Evolutionary conservation across 495 filamentous ascomycete genomes (phyloP), one percentile per base, ranked within the genome.

Genomic region (Tetracladium marchalianum): DNA sequence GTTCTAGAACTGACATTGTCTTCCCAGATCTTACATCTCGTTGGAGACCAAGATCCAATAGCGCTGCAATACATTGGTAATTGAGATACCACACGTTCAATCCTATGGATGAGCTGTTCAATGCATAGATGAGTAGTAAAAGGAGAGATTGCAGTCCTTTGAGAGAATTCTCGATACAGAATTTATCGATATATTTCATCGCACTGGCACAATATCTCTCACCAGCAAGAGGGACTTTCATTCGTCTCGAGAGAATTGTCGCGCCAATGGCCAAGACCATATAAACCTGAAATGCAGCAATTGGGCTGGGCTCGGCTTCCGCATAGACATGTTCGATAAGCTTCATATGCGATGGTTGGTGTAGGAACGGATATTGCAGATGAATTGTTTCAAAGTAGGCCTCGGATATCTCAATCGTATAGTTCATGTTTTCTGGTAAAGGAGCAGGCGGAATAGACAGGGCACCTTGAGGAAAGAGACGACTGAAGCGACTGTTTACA

Each of bases 11-110:
- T 0, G 67, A 66, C 2, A 71, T 66, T 2, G 47, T 54, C 54
- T 52, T 11, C 56, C 47, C 11, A 52, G 62, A 53, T 9, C 63
- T 63, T 1, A 71, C 51, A 51, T 69, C 63, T 3, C 70, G 62
- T 42, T 71, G 70, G 0, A 71, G 56, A 0, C 70, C 70, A 15
- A 73, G 47, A 31, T 73, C 70, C 18, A 73, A 64, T 0, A 70
- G 52, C 8, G 60, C 52, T n/a, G 66, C 68, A 11, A 73, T 46
- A 31, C 68, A 71, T 41, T 70, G 68, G 41, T 73, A 71, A 27
- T 71, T 69, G 2, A 73, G 53, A 41, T 65, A 67, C 70, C 70
- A 73, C 22, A 69, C 62, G 50, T 71, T 69, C 17, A 73, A 56
- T 9, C 59, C 56, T 32, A 65, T 66, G 1, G 66, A 68, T 0